A percentile compares a stretch with the other conserved stretches of the same genome.
Conservation (phyloP, 257 asterid genomes). For the Solanum chmielewskii region DNA sequence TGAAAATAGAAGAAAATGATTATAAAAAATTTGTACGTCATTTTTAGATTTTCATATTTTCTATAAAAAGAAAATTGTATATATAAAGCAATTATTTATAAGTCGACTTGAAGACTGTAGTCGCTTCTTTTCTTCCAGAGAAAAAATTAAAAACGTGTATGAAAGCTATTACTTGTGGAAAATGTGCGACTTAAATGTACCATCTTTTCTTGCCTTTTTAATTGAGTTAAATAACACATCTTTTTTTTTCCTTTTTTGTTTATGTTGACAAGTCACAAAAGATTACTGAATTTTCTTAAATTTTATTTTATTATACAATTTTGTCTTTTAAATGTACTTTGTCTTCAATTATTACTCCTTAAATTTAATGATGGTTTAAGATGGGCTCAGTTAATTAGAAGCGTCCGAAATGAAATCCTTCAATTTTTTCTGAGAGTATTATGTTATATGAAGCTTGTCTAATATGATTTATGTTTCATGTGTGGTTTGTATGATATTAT, state of each 20-base stretch:
- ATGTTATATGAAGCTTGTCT: too few relatives aligned
- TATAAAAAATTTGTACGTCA: background rate
- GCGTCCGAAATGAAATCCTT: background rate
- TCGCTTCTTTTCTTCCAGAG: background rate
- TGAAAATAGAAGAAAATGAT: background rate
- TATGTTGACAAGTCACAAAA: background rate
- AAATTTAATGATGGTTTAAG: background rate
- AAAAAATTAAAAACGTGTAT: background rate
- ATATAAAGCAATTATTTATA: too few relatives aligned
- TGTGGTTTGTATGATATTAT: rapidly evolving
- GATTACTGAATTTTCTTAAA: background rate
- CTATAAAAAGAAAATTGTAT: too few relatives aligned
- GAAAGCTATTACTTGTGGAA: background rate
- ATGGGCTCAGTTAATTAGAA: background rate
- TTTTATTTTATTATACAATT: too few relatives aligned
- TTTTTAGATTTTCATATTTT: too few relatives aligned
- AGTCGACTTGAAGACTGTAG: background rate
- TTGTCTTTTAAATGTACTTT: background rate
- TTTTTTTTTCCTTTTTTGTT: background rate
- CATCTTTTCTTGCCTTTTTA: background rate
- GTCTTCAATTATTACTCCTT: background rate
- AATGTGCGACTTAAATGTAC: background rate
- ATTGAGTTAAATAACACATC: background rate
- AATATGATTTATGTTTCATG: background rate
- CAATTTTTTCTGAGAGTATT: rapidly evolving